Evolutionary conservation across 495 filamentous ascomycete species (phyloP).

Genomic region (Penicillium riverlandense): DNA sequence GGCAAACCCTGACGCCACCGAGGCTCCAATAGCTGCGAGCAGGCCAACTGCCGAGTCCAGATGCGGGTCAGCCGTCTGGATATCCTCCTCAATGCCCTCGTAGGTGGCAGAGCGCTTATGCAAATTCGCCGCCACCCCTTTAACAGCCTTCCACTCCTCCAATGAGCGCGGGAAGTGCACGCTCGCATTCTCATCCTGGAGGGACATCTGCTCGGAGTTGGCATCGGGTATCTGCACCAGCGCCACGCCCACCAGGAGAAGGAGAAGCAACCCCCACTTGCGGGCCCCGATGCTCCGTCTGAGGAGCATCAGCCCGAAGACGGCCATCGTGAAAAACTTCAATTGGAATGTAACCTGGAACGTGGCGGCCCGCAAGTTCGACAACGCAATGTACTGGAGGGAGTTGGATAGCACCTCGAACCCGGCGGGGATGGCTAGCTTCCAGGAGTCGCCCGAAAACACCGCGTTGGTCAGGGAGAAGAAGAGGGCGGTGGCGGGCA

Average conservation of each 20-base stretch:
- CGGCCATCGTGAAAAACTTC: constrained; percentile 82
- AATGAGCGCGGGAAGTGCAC: constrained; percentile 71
- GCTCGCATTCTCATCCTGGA: constrained; percentile 41
- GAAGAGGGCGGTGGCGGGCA: constrained; percentile 73
- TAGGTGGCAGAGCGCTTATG: constrained; percentile 84
- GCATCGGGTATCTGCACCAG: constrained; percentile 73
- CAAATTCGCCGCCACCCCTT: constrained; percentile 38
- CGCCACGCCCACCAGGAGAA: constrained; percentile 80
- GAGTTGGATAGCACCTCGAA: constrained; percentile 89
- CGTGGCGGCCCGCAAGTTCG: constrained; percentile 83
- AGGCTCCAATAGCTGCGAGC: constrained; percentile 65
- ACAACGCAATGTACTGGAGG: constrained; percentile 85
- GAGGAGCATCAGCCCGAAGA: constrained; percentile 79
- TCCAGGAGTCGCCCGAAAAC: constrained; percentile 94
- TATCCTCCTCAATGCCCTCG: constrained; percentile 84
- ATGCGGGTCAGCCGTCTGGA: constrained; percentile 50
- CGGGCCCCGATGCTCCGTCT: constrained; percentile 57
- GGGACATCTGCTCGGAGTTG: constrained; percentile 36
- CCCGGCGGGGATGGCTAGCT: constrained; percentile 80
- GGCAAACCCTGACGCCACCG: constrained; percentile 71
- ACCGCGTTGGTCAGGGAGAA: constrained; percentile 70
- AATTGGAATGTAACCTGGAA: constrained; percentile 92
- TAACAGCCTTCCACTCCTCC: constrained; percentile 42
- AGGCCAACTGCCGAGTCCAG: constrained; percentile 77
- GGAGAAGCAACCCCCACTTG: constrained; percentile 72